Conservation (phyloP, 257 asterid species). For the Scutellaria baicalensis region DNA sequence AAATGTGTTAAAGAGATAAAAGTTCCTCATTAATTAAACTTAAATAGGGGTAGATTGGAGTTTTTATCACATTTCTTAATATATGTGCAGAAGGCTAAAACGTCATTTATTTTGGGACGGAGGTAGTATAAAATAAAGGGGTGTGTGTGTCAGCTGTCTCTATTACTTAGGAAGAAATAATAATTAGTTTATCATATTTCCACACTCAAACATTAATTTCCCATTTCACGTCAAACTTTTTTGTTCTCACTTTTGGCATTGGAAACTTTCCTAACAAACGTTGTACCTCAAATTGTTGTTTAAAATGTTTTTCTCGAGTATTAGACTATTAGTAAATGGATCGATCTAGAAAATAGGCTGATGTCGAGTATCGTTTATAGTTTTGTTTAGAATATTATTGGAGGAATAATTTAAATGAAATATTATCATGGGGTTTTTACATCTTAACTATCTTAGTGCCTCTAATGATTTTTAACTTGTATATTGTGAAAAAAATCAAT, state of each 20-base stretch:
- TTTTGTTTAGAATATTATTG: background rate
- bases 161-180: background rate
- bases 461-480: background rate
- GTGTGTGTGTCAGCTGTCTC: slow-evolving; percentile 4
- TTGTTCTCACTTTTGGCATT: background rate
- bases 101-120: no score
- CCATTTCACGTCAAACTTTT: background rate
- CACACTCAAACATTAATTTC: background rate
- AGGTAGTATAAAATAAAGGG: background rate
- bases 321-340: no score
- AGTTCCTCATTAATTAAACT: no score
- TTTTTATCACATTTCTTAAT: no score
- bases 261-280: slow-evolving; percentile 1
- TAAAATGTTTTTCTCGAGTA: no score
- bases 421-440: background rate
- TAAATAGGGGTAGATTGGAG: no score
- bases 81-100: no score
- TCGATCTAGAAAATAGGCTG: background rate
- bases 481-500: no score
- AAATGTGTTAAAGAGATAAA: no score
- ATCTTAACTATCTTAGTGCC: no score
- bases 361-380: background rate
- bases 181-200: background rate
- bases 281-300: background rate
- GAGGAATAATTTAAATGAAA: no score